Evolutionary conservation across 331 rosid genomes (phyloP).

Genomic region (Cucumis variabilis): DNA sequence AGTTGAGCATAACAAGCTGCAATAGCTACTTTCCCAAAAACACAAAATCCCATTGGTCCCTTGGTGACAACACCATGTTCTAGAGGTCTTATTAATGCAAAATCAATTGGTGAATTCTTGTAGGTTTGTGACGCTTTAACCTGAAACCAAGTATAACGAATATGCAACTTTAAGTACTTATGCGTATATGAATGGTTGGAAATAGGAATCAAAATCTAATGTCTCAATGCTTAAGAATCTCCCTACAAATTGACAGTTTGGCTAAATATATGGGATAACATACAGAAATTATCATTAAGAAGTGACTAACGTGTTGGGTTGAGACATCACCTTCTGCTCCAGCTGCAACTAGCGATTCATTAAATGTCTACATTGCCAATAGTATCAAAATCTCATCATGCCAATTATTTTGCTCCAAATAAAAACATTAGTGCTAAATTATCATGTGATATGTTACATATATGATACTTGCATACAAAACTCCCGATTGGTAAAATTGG

Average conservation of each 20-base stretch:
- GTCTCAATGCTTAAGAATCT: slow-evolving; percentile 26
- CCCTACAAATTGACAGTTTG: not conserved
- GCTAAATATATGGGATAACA: slow-evolving; percentile 31
- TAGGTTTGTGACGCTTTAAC: slow-evolving; percentile 73
- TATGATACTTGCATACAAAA: too few species aligned
- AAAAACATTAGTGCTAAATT: too few species aligned
- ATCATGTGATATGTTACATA: too few species aligned
- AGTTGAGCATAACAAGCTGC: slow-evolving; percentile 98
- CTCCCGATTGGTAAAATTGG: too few species aligned
- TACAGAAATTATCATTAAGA: slow-evolving; percentile 54
- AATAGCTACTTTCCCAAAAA: too few species aligned
- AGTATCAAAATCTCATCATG: too few species aligned
- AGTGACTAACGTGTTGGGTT: slow-evolving; percentile 56
- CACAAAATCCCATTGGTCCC: too few species aligned
- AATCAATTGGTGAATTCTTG: too few species aligned
- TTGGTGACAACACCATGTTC: too few species aligned
- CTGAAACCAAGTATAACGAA: slow-evolving; percentile 41
- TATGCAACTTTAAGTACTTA: not conserved
- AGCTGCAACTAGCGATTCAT: slow-evolving; percentile 86
- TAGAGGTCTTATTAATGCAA: too few species aligned
- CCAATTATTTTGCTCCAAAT: too few species aligned
- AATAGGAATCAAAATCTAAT: slow-evolving; percentile 14
- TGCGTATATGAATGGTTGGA: slow-evolving; percentile 9
- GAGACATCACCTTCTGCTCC: slow-evolving; percentile 98
- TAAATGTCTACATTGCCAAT: slow-evolving; percentile 82